These are phyloP conservation scores for Teratosphaeria destructans DNA, from an alignment of 2,329 filamentous ascomycete species.

Conservation along the genomic window DNA sequence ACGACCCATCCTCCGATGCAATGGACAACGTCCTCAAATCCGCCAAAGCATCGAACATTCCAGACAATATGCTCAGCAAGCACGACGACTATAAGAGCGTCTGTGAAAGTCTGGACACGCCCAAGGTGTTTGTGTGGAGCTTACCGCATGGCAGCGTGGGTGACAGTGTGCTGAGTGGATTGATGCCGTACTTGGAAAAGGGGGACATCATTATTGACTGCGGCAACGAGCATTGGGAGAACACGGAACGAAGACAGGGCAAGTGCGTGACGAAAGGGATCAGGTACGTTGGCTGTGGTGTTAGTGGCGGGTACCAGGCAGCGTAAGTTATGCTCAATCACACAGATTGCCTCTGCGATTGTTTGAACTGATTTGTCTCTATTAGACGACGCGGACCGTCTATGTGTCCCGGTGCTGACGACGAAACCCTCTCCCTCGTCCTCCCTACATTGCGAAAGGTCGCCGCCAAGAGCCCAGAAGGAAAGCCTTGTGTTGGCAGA, in stretches of 20 bases:
- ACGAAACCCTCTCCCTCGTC: conserved; percentile 45
- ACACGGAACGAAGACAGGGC: conserved; percentile 51
- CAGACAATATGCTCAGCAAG: conserved; percentile 28
- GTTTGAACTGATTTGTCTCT: neutral
- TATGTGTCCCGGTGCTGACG: conserved; percentile 55
- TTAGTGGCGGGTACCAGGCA: conserved; percentile 59
- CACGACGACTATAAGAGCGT: conserved; percentile 37
- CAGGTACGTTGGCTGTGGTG: conserved; percentile 57
- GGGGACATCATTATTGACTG: conserved; percentile 60
- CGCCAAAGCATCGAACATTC: conserved; percentile 30
- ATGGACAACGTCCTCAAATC: conserved; percentile 36
- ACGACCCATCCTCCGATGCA: conserved; percentile 41
- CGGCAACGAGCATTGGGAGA: conserved; percentile 56
- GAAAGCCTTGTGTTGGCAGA: conserved; percentile 49
- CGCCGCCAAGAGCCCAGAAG: conserved; percentile 51
- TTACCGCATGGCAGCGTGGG: conserved; percentile 31
- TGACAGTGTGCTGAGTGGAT: conserved; percentile 36
- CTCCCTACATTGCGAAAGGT: conserved; percentile 52
- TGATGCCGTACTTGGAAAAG: conserved; percentile 43
- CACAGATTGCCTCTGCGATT: neutral
- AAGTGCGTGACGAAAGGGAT: conserved; percentile 45
- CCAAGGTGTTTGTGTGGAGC: conserved; percentile 24
- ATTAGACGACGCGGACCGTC: conserved; percentile 47
- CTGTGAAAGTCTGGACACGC: conserved; percentile 27
- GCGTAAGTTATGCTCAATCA: conserved; percentile 29